phyloP scores from a whole-genome alignment of 768 basidiomycete species.

The Cystobasidium tubakii region DNA sequence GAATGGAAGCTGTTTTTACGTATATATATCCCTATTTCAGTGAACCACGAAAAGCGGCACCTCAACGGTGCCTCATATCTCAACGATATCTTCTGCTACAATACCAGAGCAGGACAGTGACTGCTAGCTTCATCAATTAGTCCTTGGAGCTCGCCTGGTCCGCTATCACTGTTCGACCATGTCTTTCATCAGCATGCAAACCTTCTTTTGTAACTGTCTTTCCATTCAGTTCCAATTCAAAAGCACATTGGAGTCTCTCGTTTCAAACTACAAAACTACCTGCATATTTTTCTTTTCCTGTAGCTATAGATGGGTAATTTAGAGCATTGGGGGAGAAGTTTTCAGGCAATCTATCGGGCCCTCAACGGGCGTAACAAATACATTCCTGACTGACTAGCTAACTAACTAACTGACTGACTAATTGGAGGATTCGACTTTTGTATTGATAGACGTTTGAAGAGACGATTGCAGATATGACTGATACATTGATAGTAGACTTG shows the following conservation, averaged over 20 bases:
- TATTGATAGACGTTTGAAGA: too few relatives aligned
- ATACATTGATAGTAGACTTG: too few relatives aligned
- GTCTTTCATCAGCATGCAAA: background rate
- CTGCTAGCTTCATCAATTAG: background rate
- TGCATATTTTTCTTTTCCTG: background rate
- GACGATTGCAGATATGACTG: too few relatives aligned
- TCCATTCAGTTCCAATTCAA: background rate
- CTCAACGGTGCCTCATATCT: background rate
- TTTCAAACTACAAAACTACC: background rate
- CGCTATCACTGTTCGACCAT: background rate
- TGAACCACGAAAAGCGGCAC: background rate
- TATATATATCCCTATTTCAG: background rate
- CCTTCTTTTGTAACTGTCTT: background rate
- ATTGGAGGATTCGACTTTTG: too few relatives aligned
- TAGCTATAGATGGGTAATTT: conserved; percentile 1
- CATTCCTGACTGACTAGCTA: too few relatives aligned
- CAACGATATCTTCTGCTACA: background rate
- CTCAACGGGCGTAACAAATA: background rate
- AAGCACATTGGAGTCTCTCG: background rate
- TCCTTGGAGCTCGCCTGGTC: background rate
- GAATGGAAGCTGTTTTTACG: too few relatives aligned
- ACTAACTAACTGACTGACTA: too few relatives aligned
- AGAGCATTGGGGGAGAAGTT: background rate
- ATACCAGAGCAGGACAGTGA: background rate
- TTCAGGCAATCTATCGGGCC: background rate